Evolutionary conservation across 2,329 filamentous ascomycete genomes (phyloP).

Genomic region (Fusarium nygamai): DNA sequence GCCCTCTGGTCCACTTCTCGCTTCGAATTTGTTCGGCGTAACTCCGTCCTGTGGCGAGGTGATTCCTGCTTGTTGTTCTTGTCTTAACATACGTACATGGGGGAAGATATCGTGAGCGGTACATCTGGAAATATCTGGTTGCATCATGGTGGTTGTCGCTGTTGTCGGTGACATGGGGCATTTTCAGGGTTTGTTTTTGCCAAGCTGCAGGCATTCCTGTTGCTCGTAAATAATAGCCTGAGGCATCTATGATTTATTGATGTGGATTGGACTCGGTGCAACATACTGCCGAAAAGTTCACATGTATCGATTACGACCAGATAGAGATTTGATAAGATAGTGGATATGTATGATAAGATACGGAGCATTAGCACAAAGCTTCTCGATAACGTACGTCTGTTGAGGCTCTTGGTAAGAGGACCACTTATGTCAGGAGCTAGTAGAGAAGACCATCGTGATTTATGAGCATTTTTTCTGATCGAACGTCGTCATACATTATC

Average conservation of each 20-base stretch:
- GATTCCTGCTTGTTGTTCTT: background rate
- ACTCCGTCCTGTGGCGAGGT: slow-evolving; percentile 27
- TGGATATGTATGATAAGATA: background rate
- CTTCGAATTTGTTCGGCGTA: slow-evolving; percentile 16
- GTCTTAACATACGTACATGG: background rate
- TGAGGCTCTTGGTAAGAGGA: slow-evolving; percentile 4
- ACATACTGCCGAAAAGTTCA: background rate
- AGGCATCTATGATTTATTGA: background rate
- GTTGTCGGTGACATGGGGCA: background rate
- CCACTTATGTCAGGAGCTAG: slow-evolving; percentile 5
- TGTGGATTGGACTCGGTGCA: background rate
- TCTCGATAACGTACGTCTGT: slow-evolving; percentile 1
- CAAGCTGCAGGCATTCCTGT: background rate
- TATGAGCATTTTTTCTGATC: background rate
- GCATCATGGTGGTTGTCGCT: slow-evolving; percentile 28
- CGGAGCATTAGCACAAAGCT: background rate
- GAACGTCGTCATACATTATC: slow-evolving; percentile 17
- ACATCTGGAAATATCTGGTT: slow-evolving; percentile 19
- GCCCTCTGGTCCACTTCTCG: background rate
- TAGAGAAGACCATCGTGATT: background rate
- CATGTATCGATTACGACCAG: background rate
- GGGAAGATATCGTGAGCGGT: slow-evolving; percentile 27
- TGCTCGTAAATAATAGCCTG: background rate
- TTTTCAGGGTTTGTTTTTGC: slow-evolving; percentile 1
- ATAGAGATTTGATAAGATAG: background rate